Conservation (phyloP, 2,329 filamentous ascomycete species). For the Neopestalotiopsis sp. region DNA sequence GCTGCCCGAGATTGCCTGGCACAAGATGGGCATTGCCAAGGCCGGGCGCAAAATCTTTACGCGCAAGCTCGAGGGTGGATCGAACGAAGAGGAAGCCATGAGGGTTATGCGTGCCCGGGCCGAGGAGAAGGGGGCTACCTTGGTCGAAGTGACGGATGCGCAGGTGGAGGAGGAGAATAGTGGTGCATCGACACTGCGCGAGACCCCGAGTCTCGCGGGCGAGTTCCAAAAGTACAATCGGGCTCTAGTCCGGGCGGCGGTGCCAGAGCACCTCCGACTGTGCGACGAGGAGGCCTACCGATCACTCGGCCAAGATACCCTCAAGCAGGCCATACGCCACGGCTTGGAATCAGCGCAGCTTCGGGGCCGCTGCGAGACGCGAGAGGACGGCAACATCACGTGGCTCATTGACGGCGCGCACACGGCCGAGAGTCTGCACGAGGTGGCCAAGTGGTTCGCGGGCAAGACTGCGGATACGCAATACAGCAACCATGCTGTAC, state of each 20-base stretch:
- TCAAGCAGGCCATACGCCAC: constrained; percentile 36
- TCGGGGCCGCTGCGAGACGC: constrained; percentile 79
- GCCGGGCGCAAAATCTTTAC: constrained; percentile 66
- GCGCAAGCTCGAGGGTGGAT: constrained; percentile 56
- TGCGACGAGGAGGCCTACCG: background rate
- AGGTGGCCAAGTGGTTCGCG: constrained; percentile 80
- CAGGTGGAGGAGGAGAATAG: constrained; percentile 46
- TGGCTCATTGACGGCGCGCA: constrained; percentile 92
- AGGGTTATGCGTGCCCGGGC: constrained; percentile 64
- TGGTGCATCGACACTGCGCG: constrained; percentile 38
- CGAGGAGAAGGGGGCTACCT: constrained; percentile 53
- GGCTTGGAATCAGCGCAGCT: constrained; percentile 72
- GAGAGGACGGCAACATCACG: constrained; percentile 52
- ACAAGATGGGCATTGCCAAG: constrained; percentile 90
- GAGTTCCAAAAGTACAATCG: constrained; percentile 65
- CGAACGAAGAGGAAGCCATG: constrained; percentile 38
- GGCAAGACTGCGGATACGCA: constrained; percentile 36
- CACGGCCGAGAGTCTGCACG: constrained; percentile 80
- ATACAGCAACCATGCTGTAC: constrained; percentile 21
- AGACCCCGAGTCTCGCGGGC: constrained; percentile 47
- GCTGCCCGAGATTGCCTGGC: constrained; percentile 83
- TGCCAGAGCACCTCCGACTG: constrained; percentile 58
- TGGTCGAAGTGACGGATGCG: constrained; percentile 48
- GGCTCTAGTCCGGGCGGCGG: constrained; percentile 60
- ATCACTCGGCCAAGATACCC: background rate